Base-by-base conservation (phyloP, 2,329 filamentous ascomycete species). In the Cytospora leucostoma region DNA sequence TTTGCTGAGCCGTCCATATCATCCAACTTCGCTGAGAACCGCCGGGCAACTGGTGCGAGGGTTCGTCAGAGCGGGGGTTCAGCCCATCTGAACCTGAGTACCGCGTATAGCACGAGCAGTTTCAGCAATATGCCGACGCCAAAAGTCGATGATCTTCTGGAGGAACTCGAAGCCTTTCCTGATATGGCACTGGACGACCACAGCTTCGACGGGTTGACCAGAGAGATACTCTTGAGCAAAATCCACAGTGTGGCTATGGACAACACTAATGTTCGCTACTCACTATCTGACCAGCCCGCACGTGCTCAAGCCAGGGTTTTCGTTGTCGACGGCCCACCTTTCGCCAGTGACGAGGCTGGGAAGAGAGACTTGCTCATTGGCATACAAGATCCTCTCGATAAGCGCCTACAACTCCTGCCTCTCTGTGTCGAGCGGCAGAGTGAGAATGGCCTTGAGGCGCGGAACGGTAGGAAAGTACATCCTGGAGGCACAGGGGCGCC, bases 101-200 rank as follows among this genome's bases (percentile, higher is more conserved):
- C 40, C 4, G 21, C 57, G 13, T 78, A 78, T 19, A 73, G 71
- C 66, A 69, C 74, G 37, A 86, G 85, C 61, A 90, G 86, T 69
- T 82, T 90, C 63, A 76, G 89, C 21, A 89, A 84, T 85, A 2
- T 89, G 88, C 0, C 54, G 17, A 49, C 61, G 11, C 59, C 59
- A 3, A 55, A 15, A 15, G 81, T 91, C 54, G 90, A 92, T 70
- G 82, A 84, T 50, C 78, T 91, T 1, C 77, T 93, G 2, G 89
- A 93, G 66, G 87, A 90, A 65, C 75, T 90, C 17, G 88, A 91
- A 67, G 88, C 87, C 0, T 87, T 92, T 61, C 83, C 88, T 69
- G 89, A 82, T 65, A 90, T 91, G 85, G 89, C 86, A 1, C 78
- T 92, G 27, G 87, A 90, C 60, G 89, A 91, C 70, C 83, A 87